Evolutionary conservation across 768 basidiomycete species (phyloP), one percentile per base, ranked within the genome.

Genomic region (Russula ochroleuca): DNA sequence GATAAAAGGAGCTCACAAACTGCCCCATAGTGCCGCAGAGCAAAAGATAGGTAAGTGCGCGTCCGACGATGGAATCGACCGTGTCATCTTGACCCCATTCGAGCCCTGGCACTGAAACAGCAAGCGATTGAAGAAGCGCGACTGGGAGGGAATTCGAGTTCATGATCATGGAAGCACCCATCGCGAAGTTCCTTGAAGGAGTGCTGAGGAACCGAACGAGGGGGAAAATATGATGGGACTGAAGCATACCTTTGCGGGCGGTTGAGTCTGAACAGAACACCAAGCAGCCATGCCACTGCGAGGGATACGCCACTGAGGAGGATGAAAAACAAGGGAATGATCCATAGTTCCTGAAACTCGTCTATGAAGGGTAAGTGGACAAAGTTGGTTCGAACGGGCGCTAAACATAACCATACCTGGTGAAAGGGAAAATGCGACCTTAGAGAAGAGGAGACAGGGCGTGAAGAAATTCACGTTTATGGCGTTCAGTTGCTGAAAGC

Each of bases 101-200:
- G 37, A 96, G 80, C 5, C 85, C 85, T 0, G 87, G 86, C 0
- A 95, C 91, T 19, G 90, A 88, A 61, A 89, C 75, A 10, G 90
- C 92, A n/a, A 98, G 85, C 63, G 85, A 87, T 73, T 96, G 89
- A 84, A 98, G 92, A 41, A 99, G 79, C 0, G 96, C 96, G 64
- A 98, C 92, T 0, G 96, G 96, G 8, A 99, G 83, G 0, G 92
- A 92, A 72, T 98, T 98, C 3, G 90, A 92, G 74, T 94, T 96
- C 88, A 94, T 90, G 78, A 92, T 91, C 85, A 89, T 92, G 25
- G 89, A 79, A 0, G 89, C 86, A 0, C 90, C 90, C 73, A 87
- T 86, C 6, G 86, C 87, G 65, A 92, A 92, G 58, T 81, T 85
- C 71, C 90, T 91, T 68, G 23, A 50, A 57, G 7, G 43, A 56